Percentiles rank a stretch among this genome's conserved stretches.
phyloP scores from a whole-genome alignment of 371 early-diverging fungal species.

The Lichtheimia hyalospora region DNA sequence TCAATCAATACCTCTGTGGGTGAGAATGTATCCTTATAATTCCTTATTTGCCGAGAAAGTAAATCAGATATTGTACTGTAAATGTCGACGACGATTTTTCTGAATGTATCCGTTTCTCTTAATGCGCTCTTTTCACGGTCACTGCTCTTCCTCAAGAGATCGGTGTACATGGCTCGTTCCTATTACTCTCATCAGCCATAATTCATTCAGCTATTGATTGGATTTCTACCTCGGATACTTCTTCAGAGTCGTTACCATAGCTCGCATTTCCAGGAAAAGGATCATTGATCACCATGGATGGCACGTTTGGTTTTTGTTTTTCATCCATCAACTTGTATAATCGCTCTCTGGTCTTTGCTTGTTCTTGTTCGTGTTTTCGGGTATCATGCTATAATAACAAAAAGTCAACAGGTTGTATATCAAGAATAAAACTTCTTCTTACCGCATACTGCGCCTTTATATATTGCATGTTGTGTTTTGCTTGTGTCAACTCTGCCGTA shows the following conservation, averaged over 20 bases:
- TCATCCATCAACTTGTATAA: slow-evolving; percentile 39
- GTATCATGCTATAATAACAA: slow-evolving; percentile 37
- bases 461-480: slow-evolving; percentile 43
- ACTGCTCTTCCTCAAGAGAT: slow-evolving; percentile 26
- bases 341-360: slow-evolving; percentile 39
- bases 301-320: slow-evolving; percentile 24
- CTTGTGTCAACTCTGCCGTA: slow-evolving; percentile 40
- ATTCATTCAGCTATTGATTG: no score
- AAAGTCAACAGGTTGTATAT: not conserved
- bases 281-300: slow-evolving; percentile 24
- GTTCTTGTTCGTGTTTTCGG: slow-evolving; percentile 37
- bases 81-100: slow-evolving; percentile 19
- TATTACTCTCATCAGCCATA: slow-evolving; percentile 6
- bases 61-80: slow-evolving; percentile 20
- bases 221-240: slow-evolving; percentile 3
- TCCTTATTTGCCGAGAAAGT: slow-evolving; percentile 15
- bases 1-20: not conserved
- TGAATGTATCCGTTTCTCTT: slow-evolving; percentile 28
- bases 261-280: slow-evolving; percentile 18
- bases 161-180: slow-evolving; percentile 26
- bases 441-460: slow-evolving; percentile 49
- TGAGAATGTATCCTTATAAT: slow-evolving; percentile 18
- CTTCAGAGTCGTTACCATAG: slow-evolving; percentile 10
- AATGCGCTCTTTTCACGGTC: slow-evolving; percentile 23
- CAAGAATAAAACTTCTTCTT: slow-evolving; percentile 4